Conservation (phyloP, 2,329 filamentous ascomycete genomes). For the Elsinoe arachidis region DNA sequence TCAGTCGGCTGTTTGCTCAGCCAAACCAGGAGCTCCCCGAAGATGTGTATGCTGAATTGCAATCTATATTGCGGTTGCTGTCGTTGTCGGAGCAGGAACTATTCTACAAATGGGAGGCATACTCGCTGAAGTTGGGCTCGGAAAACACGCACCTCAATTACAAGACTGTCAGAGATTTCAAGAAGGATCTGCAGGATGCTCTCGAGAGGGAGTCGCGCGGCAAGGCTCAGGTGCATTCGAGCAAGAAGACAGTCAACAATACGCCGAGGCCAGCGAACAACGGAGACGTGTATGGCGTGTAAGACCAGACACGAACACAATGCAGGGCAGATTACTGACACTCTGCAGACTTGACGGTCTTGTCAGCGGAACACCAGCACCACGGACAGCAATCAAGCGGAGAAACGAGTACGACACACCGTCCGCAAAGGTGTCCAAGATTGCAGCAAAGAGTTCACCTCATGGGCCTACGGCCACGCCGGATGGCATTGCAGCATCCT, state of each 20-base stretch:
- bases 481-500: constrained; percentile 41
- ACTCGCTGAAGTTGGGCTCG: constrained; percentile 85
- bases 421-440: constrained; percentile 37
- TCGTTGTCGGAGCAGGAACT: constrained; percentile 74
- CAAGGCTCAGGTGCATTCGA: constrained; percentile 48
- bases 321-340: neutral
- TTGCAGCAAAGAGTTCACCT: constrained; percentile 43
- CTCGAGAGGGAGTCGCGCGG: constrained; percentile 68
- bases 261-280: constrained; percentile 42
- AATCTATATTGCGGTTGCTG: constrained; percentile 79
- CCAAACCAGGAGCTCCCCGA: constrained; percentile 50
- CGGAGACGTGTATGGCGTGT: constrained; percentile 78
- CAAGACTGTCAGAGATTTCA: constrained; percentile 65
- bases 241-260: constrained; percentile 48
- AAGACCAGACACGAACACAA: constrained; percentile 22
- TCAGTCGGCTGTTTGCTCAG: constrained; percentile 52
- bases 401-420: constrained; percentile 46
- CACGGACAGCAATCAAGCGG: constrained; percentile 42
- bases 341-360: constrained; percentile 38
- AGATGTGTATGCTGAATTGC: constrained; percentile 72
- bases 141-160: constrained; percentile 67
- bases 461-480: constrained; percentile 29
- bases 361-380: constrained; percentile 36
- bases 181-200: constrained; percentile 75
- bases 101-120: constrained; percentile 98